Percentiles rank a stretch among this genome's conserved stretches.
Conservation (phyloP, 208 protist species). For the Endotrypanum monterogeii region DNA sequence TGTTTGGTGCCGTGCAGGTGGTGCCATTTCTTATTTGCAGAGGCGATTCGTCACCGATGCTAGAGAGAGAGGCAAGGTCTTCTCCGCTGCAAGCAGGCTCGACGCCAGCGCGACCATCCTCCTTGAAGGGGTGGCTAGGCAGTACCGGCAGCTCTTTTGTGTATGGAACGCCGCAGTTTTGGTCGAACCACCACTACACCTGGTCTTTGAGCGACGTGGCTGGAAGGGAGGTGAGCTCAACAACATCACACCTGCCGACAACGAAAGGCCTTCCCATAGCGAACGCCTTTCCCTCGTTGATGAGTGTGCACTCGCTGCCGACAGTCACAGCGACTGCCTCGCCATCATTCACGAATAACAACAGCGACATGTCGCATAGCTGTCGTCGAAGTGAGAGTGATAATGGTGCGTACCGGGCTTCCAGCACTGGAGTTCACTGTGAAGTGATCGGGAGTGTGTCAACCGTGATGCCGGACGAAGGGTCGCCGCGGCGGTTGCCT, state of each 20-base stretch:
- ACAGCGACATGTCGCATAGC: slow-evolving; percentile 5
- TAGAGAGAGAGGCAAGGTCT: neutral
- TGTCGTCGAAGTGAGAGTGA: slow-evolving; percentile 1
- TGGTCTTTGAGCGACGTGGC: slow-evolving; percentile 3
- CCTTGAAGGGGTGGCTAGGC: neutral
- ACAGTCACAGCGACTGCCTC: slow-evolving; percentile 21
- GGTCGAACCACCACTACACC: slow-evolving; percentile 26
- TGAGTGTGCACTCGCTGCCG: slow-evolving; percentile 12
- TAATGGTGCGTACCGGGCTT: neutral
- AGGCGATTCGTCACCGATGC: neutral
- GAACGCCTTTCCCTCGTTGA: neutral
- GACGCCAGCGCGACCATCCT: neutral
- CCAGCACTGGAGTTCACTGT: slow-evolving; percentile 20
- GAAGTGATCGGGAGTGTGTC: slow-evolving; percentile 26
- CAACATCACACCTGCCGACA: slow-evolving; percentile 22
- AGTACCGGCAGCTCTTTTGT: slow-evolving; percentile 24
- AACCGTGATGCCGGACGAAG: slow-evolving; percentile 14
- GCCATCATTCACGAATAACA: slow-evolving; percentile 19
- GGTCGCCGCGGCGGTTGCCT: slow-evolving; percentile 10
- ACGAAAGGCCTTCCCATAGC: slow-evolving; percentile 6
- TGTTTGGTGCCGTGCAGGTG: slow-evolving; percentile 48
- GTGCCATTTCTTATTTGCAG: slow-evolving; percentile 36
- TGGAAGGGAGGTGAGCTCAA: neutral
- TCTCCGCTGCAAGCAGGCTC: slow-evolving; percentile 1
- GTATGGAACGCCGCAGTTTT: slow-evolving; percentile 35